Evolutionary conservation across 176 grass and related monocot genomes (phyloP).

Genomic region (Panicum miliaceum): DNA sequence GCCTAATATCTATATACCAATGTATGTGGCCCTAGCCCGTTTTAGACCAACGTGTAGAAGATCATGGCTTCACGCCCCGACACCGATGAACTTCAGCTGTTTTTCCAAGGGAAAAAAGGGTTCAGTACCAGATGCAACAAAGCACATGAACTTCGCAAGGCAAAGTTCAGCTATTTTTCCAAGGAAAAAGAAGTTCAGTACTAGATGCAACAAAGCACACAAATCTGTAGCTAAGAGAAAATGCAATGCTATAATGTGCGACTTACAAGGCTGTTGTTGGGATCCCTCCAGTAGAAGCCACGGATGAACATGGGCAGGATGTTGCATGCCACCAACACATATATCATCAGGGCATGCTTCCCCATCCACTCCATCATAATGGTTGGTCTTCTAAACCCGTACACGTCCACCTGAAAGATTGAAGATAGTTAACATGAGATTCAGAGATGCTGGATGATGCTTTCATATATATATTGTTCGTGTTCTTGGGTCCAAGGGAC

Average conservation of each 20-base stretch:
- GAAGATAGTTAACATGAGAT: neutral
- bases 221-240: conserved; percentile 5
- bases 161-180: conserved; percentile 41
- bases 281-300: conserved; percentile 87
- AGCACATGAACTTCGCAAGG: neutral
- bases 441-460: neutral
- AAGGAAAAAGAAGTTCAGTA: neutral
- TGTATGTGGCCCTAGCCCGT: neutral
- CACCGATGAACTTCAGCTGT: conserved; percentile 53
- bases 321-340: conserved; percentile 81
- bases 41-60: neutral
- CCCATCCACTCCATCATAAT: conserved; percentile 82
- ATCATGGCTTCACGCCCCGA: conserved; percentile 37
- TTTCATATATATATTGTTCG: conserved; percentile 10
- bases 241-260: conserved; percentile 8
- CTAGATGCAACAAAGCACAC: neutral
- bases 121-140: neutral
- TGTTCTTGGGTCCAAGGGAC: conserved; percentile 8
- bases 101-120: neutral
- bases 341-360: conserved; percentile 81
- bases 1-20: neutral
- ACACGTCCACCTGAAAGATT: conserved; percentile 74
- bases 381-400: conserved; percentile 61
- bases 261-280: conserved; percentile 89
- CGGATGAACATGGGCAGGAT: conserved; percentile 85